phyloP scores from a whole-genome alignment of 2,329 filamentous ascomycete species.

The Arthroderma sp. region DNA sequence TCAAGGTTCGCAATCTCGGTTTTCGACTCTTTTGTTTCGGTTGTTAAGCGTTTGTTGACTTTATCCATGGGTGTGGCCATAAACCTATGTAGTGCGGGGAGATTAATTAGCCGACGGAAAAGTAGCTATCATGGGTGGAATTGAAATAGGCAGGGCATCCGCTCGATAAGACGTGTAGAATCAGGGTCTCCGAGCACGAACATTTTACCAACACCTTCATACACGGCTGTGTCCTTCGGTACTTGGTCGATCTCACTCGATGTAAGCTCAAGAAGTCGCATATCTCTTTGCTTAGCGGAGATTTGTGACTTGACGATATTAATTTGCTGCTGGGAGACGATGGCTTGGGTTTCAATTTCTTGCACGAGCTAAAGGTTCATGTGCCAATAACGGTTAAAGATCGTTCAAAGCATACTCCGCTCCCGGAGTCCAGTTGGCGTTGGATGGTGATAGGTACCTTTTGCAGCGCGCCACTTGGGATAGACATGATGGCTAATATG shows the following conservation, averaged over 20 bases:
- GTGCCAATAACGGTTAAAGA: not conserved
- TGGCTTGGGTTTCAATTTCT: constrained; percentile 85
- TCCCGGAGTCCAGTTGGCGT: too few species aligned
- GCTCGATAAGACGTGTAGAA: not conserved
- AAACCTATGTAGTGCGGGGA: constrained; percentile 52
- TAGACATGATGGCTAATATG: constrained; percentile 55
- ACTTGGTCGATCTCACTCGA: constrained; percentile 68
- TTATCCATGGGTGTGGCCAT: constrained; percentile 59
- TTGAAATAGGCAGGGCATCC: not conserved
- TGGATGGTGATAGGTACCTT: constrained; percentile 55
- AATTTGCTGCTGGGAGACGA: constrained; percentile 85
- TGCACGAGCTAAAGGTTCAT: constrained; percentile 56
- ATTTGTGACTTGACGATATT: constrained; percentile 74
- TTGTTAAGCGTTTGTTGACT: constrained; percentile 61
- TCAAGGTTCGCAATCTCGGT: constrained; percentile 66
- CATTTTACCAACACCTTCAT: constrained; percentile 97
- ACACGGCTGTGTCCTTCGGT: constrained; percentile 63
- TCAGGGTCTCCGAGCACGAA: constrained; percentile 31
- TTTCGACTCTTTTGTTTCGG: constrained; percentile 62
- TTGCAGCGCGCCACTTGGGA: constrained; percentile 83
- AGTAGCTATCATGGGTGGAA: not conserved
- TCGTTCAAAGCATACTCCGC: too few species aligned
- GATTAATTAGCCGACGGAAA: not conserved
- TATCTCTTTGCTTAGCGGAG: constrained; percentile 71
- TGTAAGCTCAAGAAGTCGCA: constrained; percentile 77